Evolutionary conservation across 768 basidiomycete genomes (phyloP).

Genomic region (Auriscalpium vulgare): DNA sequence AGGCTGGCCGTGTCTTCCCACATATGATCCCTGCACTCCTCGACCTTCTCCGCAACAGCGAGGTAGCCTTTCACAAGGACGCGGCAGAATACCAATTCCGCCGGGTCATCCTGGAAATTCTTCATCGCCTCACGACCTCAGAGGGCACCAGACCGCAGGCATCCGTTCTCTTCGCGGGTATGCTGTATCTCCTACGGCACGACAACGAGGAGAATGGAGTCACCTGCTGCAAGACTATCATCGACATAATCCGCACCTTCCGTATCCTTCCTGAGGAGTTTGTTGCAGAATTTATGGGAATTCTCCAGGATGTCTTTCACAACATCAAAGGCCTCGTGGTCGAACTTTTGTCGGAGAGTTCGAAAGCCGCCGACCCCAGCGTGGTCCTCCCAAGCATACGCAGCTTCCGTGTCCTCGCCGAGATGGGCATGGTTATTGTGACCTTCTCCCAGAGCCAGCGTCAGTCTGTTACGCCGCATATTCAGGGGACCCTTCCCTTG

Average conservation of each 20-base stretch:
- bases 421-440: constrained; percentile 89
- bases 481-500: constrained; percentile 66
- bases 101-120: constrained; percentile 77
- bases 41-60: constrained; percentile 62
- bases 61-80: constrained; percentile 60
- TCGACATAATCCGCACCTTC: constrained; percentile 80
- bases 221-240: constrained; percentile 82
- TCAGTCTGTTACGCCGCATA: constrained; percentile 50
- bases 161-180: constrained; percentile 60
- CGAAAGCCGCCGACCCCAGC: constrained; percentile 45
- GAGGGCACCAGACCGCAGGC: constrained; percentile 72
- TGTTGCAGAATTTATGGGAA: constrained; percentile 68
- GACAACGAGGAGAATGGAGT: constrained; percentile 97
- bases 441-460: constrained; percentile 83
- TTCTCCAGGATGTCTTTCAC: constrained; percentile 71
- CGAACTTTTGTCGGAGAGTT: constrained; percentile 67
- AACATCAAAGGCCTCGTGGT: constrained; percentile 68
- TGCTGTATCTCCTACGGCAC: constrained; percentile 74
- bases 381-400: constrained; percentile 60
- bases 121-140: constrained; percentile 78
- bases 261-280: constrained; percentile 65
- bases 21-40: constrained; percentile 68
- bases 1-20: constrained; percentile 60
- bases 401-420: constrained; percentile 91
- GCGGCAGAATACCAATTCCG: constrained; percentile 75